Conservation (phyloP, 1,139 yeast species). For the Geotrichum europaeum region DNA sequence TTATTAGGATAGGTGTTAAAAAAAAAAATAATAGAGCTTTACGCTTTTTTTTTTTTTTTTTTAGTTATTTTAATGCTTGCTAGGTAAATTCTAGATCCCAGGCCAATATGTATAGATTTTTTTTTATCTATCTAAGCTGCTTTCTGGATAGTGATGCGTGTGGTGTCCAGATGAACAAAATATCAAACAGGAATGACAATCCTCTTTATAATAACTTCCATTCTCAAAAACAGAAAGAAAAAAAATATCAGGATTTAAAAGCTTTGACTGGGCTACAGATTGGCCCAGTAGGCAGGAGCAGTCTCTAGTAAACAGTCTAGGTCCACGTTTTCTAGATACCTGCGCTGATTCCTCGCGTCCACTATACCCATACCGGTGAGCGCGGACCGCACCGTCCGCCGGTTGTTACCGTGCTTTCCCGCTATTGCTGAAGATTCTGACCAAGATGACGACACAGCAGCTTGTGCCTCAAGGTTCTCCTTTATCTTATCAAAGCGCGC, state of each 20-base stretch:
- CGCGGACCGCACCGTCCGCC: neutral
- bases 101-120: too few relatives aligned
- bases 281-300: neutral
- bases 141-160: too few relatives aligned
- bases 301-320: neutral
- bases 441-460: neutral
- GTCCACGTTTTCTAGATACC: neutral
- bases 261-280: neutral
- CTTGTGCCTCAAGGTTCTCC: neutral
- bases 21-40: too few relatives aligned
- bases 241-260: neutral
- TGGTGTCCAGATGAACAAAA: too few relatives aligned
- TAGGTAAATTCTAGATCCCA: too few relatives aligned
- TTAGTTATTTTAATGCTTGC: too few relatives aligned
- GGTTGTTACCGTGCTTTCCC: neutral
- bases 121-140: too few relatives aligned
- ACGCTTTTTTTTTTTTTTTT: too few relatives aligned
- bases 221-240: neutral
- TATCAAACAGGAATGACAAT: too few relatives aligned
- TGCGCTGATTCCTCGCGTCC: neutral
- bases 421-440: neutral
- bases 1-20: too few relatives aligned
- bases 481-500: constrained; percentile 25
- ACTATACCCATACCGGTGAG: neutral
- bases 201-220: neutral